These are phyloP conservation scores for Fraxinus xanthoxyloides DNA, from an alignment of 305 asterid genomes.

Conservation along the genomic window DNA sequence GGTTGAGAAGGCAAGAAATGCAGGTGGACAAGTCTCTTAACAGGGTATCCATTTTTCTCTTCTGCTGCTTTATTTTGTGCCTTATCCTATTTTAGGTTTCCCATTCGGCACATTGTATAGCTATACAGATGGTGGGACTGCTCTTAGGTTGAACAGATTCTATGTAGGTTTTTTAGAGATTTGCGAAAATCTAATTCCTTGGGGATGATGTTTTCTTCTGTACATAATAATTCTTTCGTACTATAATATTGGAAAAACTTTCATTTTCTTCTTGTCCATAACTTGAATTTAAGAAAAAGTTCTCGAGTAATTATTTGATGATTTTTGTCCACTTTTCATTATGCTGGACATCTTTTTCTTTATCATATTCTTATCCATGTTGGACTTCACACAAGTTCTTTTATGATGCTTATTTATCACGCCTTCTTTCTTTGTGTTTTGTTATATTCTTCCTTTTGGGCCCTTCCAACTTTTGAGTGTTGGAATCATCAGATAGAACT, in stretches of 20 bases:
- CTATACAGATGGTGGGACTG: constrained; percentile 32
- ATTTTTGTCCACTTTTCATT: neutral
- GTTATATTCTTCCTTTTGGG: neutral
- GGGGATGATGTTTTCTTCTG: constrained; percentile 17
- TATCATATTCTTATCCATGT: neutral
- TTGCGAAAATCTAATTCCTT: neutral
- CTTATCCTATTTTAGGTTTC: constrained; percentile 59
- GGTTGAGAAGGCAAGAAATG: constrained; percentile 69
- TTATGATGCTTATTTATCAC: neutral
- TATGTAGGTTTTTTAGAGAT: constrained; percentile 10
- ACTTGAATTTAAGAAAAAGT: neutral
- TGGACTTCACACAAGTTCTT: neutral
- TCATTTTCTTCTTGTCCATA: neutral
- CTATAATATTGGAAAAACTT: neutral
- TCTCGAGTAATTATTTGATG: neutral
- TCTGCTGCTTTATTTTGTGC: constrained; percentile 67
- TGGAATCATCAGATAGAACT: neutral
- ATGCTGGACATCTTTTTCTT: neutral
- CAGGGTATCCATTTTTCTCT: constrained; percentile 64
- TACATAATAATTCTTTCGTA: constrained; percentile 9
- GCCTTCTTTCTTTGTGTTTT: neutral
- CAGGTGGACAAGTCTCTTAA: constrained; percentile 76
- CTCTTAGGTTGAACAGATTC: constrained; percentile 24
- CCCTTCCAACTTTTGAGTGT: neutral
- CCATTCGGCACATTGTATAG: constrained; percentile 23